Percentiles rank a stretch among this genome's conserved stretches.
Conservation (phyloP, 2,329 filamentous ascomycete species). For the Phyllosticta paracitricarpa region DNA sequence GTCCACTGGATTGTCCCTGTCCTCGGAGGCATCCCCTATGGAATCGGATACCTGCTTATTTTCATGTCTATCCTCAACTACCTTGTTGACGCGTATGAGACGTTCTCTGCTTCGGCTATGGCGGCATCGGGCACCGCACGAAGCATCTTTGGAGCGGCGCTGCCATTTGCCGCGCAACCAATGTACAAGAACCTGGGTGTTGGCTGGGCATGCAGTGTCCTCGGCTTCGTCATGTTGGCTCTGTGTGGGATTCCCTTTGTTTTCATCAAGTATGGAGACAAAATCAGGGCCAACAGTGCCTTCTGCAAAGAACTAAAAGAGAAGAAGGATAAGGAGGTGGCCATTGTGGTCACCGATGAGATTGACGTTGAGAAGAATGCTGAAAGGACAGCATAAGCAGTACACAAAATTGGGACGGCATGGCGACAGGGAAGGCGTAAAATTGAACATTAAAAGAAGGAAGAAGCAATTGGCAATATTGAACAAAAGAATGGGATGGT, state of each 20-base stretch:
- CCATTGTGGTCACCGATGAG: slow-evolving; percentile 16
- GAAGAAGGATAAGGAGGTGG: slow-evolving; percentile 19
- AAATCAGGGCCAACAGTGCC: slow-evolving; percentile 46
- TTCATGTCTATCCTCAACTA: slow-evolving; percentile 53
- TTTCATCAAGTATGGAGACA: slow-evolving; percentile 45
- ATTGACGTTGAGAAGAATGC: slow-evolving; percentile 13
- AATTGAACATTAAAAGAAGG: background rate
- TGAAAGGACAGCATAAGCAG: background rate
- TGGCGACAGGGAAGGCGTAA: background rate
- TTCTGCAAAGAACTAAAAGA: slow-evolving; percentile 54
- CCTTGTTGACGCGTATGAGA: slow-evolving; percentile 55
- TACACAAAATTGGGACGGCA: background rate
- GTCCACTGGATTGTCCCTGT: slow-evolving; percentile 37
- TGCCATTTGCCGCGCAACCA: slow-evolving; percentile 37
- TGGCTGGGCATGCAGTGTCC: slow-evolving; percentile 51
- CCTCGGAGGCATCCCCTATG: slow-evolving; percentile 33
- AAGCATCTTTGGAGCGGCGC: slow-evolving; percentile 61
- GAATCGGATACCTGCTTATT: slow-evolving; percentile 38
- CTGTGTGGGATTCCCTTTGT: slow-evolving; percentile 49
- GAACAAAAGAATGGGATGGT: background rate
- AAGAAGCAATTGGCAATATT: background rate
- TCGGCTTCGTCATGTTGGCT: slow-evolving; percentile 39
- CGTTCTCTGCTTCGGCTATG: slow-evolving; percentile 66
- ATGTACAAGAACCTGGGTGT: slow-evolving; percentile 61
- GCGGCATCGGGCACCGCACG: slow-evolving; percentile 76